Base-by-base conservation (phyloP, 1,139 yeast genomes). In the Saccharomyces uvarum region DNA sequence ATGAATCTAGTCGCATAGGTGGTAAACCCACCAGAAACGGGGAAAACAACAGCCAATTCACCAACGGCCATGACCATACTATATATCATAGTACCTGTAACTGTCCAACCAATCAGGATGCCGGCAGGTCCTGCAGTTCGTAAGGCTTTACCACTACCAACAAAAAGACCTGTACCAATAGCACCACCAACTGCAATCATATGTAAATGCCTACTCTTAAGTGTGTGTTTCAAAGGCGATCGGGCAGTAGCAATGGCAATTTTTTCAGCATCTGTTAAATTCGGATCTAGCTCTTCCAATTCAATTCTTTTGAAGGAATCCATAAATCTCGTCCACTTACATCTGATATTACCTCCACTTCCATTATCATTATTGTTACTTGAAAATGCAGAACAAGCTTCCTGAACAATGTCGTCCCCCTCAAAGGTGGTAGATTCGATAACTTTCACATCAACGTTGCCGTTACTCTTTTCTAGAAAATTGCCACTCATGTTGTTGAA, bases 11-110 rank as follows among this genome's bases (percentile, higher is more conserved):
- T 78, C 53, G 86, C 80, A 62, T 80, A 83, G 27, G 86, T 82
- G 51, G 85, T 82, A 67, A 84, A 85, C 13, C 89, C 84, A 64
- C 91, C 91, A 29, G 85, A 75, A 46, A 84, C 82, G 2, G 91
- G 90, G 70, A 79, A 83, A 6, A 81, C 76, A 47, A 84, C 83
- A 48, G 85, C 81, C 59, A 86, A 68, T 69, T 86, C 91, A 53
- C 88, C 88, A 56, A 84, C 72, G 46, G 88, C 81, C 69, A 83
- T 86, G 73, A 84, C 82, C 51, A 86, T 83, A 65, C 82, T 75
- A 69, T 82, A 84, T 69, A 89, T 75, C 79, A 78, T 77, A 14
- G 75, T 69, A 61, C 81, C 79, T 26, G 77, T 71, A 51, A 78
- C 59, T 55, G 69, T 65, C 82, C 84, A 83, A 26, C 81, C 84